Conservation (phyloP, 495 filamentous ascomycete species). For the Parathielavia hyrcaniae region DNA sequence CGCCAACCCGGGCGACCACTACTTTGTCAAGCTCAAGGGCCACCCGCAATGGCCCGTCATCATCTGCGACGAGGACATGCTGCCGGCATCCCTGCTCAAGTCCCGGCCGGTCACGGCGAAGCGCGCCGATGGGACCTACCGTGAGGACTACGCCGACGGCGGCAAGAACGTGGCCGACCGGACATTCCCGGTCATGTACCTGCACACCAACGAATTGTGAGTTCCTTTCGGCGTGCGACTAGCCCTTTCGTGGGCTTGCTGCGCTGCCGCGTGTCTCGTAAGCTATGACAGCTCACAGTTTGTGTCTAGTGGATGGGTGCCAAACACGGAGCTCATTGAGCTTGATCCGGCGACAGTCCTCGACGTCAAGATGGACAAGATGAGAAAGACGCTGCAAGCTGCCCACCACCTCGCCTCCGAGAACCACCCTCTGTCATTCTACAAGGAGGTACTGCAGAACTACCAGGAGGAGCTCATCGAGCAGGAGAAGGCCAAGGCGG, state of each 20-base stretch:
- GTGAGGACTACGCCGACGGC: constrained; percentile 73
- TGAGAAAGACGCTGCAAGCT: constrained; percentile 63
- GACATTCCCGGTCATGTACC: constrained; percentile 88
- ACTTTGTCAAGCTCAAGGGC: constrained; percentile 79
- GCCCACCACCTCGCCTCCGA: constrained; percentile 71
- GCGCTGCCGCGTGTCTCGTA: not conserved
- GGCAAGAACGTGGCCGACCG: constrained; percentile 76
- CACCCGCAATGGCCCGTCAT: constrained; percentile 87
- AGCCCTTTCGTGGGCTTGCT: not conserved
- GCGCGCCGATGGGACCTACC: constrained; percentile 72
- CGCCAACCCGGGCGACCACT: constrained; percentile 79
- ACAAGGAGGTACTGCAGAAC: constrained; percentile 66
- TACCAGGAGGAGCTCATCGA: constrained; percentile 57
- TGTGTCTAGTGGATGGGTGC: constrained; percentile 68
- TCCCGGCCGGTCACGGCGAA: constrained; percentile 74
- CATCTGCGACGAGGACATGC: constrained; percentile 86
- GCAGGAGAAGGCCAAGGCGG: constrained; percentile 54
- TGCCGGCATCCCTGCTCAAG: constrained; percentile 63
- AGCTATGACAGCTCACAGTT: constrained; percentile 18
- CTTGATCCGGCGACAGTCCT: constrained; percentile 64
- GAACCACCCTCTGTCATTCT: constrained; percentile 62
- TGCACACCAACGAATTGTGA: constrained; percentile 92
- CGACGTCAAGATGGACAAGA: constrained; percentile 58
- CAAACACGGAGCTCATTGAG: constrained; percentile 68
- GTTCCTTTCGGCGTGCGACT: constrained; percentile 30